Conservation (phyloP, 352 stramenopile genomes). For the Proteromonas lacertae region DNA sequence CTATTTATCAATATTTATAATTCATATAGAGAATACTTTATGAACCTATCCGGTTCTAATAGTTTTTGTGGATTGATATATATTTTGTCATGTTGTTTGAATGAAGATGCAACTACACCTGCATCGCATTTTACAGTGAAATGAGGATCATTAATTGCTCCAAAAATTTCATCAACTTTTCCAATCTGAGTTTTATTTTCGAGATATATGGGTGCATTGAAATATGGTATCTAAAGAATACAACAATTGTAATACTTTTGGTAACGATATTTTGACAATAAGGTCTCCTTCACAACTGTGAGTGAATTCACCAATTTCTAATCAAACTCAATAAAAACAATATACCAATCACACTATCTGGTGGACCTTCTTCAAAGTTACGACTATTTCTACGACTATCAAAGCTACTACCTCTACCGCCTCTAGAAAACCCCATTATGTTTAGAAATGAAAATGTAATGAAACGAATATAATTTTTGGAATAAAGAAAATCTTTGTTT, state of each 20-base stretch:
- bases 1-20: conserved; percentile 12
- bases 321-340: background rate
- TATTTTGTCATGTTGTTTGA: conserved; percentile 78
- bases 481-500: no score
- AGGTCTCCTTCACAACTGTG: conserved; percentile 47
- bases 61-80: conserved; percentile 88
- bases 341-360: conserved; percentile 6
- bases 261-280: conserved; percentile 74
- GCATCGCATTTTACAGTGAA: conserved; percentile 84
- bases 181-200: conserved; percentile 96
- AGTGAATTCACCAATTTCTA: no score
- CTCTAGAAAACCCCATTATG: no score
- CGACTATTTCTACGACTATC: conserved; percentile 1
- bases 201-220: conserved; percentile 84
- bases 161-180: conserved; percentile 94
- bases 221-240: conserved; percentile 83
- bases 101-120: conserved; percentile 62
- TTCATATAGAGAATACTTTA: conserved; percentile 30
- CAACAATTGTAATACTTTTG: conserved; percentile 86
- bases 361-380: conserved; percentile 8
- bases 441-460: no score
- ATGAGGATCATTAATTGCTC: conserved; percentile 63
- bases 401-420: no score
- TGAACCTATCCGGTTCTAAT: conserved; percentile 70
- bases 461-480: no score